These are phyloP conservation scores for Crassisporium funariophilum DNA, from an alignment of 768 basidiomycete genomes.

Conservation along the genomic window DNA sequence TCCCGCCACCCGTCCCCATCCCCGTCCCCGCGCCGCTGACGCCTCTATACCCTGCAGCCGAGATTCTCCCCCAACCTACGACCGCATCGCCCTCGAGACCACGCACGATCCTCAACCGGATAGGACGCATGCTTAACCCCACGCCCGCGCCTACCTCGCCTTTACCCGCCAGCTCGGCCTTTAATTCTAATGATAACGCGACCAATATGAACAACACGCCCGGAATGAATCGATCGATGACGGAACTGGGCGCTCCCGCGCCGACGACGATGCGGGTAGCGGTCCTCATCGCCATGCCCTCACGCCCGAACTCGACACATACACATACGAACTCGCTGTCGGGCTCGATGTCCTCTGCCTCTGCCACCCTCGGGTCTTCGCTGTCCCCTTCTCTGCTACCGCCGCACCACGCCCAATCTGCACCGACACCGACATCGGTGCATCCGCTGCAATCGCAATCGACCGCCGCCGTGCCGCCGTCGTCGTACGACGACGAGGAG, in stretches of 20 bases:
- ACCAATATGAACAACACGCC: not conserved
- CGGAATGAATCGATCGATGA: constrained; percentile 5
- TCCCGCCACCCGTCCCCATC: not conserved
- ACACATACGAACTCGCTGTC: constrained; percentile 5
- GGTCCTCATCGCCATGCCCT: constrained; percentile 38
- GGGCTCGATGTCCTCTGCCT: not conserved
- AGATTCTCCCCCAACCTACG: not conserved
- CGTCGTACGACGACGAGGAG: constrained; percentile 11
- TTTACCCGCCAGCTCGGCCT: constrained; percentile 12
- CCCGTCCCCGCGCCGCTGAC: not conserved
- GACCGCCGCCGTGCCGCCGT: not conserved
- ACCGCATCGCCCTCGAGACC: not conserved
- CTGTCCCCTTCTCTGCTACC: not conserved
- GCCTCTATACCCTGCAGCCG: not conserved
- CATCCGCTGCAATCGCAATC: constrained; percentile 1
- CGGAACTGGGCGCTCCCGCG: constrained; percentile 4
- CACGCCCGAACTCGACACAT: constrained; percentile 13
- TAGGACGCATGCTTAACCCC: constrained; percentile 18
- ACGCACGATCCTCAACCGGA: constrained; percentile 15
- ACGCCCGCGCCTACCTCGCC: constrained; percentile 20
- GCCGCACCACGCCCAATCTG: not conserved
- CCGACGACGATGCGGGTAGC: constrained; percentile 28
- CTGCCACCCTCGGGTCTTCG: not conserved
- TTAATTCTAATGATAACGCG: constrained; percentile 9
- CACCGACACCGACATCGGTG: not conserved